Conservation (phyloP, 2,329 filamentous ascomycete species). For the Hypomyces rosellus region DNA sequence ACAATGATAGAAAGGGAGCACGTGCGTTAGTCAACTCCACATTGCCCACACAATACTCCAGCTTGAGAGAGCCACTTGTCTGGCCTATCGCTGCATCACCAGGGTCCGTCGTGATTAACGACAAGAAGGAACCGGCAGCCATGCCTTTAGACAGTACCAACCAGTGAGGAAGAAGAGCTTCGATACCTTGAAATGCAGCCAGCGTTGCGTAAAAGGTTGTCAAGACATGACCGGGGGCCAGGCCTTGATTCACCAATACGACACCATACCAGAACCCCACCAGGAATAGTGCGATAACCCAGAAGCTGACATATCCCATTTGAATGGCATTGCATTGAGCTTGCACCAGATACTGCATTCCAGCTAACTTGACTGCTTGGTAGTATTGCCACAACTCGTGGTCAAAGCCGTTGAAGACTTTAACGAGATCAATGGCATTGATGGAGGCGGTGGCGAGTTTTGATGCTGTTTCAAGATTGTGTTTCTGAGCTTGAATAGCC, state of each 20-base stretch:
- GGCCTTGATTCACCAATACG: slow-evolving; percentile 55
- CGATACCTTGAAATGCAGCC: slow-evolving; percentile 67
- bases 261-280: slow-evolving; percentile 87
- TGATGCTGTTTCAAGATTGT: slow-evolving; percentile 61
- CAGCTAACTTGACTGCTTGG: slow-evolving; percentile 49
- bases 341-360: slow-evolving; percentile 59
- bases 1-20: slow-evolving; percentile 1
- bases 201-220: slow-evolving; percentile 83
- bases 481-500: slow-evolving; percentile 63
- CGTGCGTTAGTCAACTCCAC: slow-evolving; percentile 64
- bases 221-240: slow-evolving; percentile 61
- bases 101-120: slow-evolving; percentile 33
- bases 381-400: slow-evolving; percentile 64
- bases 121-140: slow-evolving; percentile 61
- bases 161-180: slow-evolving; percentile 69
- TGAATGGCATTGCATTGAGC: slow-evolving; percentile 65
- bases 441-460: slow-evolving; percentile 66
- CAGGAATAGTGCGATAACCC: slow-evolving; percentile 74
- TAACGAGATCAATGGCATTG: slow-evolving; percentile 74
- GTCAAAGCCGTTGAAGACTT: slow-evolving; percentile 72
- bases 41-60: slow-evolving; percentile 52
- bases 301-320: slow-evolving; percentile 65
- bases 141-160: slow-evolving; percentile 74
- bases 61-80: slow-evolving; percentile 18
- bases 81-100: neutral